These are phyloP conservation scores for Pyrrhoderma noxium DNA, from an alignment of 1,284 basidiomycete species.

Conservation along the genomic window DNA sequence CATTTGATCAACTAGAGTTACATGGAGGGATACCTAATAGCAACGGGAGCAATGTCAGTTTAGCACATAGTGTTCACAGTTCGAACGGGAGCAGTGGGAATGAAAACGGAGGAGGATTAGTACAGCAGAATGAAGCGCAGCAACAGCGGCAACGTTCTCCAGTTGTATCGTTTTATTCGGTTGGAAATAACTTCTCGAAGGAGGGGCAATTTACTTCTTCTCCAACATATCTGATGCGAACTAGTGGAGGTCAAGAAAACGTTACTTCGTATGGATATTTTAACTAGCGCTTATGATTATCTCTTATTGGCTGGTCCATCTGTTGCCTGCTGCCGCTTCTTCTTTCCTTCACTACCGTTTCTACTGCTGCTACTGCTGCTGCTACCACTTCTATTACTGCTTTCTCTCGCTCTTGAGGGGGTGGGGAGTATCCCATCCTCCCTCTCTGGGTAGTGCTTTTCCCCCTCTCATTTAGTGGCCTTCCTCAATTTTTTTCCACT, in stretches of 20 bases:
- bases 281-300: not conserved
- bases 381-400: not conserved
- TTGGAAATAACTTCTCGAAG: not conserved
- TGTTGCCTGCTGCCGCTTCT: not conserved
- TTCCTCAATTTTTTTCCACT: too few species aligned
- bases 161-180: not conserved
- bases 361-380: not conserved
- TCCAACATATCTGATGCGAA: not conserved
- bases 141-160: not conserved
- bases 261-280: conserved; percentile 5
- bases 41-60: not conserved
- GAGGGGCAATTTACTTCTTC: not conserved
- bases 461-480: too few species aligned
- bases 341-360: not conserved
- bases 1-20: not conserved
- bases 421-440: too few species aligned
- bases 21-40: conserved; percentile 6
- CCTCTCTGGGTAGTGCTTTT: too few species aligned
- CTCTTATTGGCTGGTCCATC: not conserved
- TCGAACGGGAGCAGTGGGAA: not conserved
- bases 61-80: not conserved
- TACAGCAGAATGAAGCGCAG: conserved; percentile 1
- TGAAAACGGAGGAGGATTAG: not conserved
- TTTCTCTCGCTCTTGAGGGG: not conserved
- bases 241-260: conserved; percentile 1